Conservation (phyloP, 2,329 filamentous ascomycete species). For the Sclerotinia sclerotiorum region DNA sequence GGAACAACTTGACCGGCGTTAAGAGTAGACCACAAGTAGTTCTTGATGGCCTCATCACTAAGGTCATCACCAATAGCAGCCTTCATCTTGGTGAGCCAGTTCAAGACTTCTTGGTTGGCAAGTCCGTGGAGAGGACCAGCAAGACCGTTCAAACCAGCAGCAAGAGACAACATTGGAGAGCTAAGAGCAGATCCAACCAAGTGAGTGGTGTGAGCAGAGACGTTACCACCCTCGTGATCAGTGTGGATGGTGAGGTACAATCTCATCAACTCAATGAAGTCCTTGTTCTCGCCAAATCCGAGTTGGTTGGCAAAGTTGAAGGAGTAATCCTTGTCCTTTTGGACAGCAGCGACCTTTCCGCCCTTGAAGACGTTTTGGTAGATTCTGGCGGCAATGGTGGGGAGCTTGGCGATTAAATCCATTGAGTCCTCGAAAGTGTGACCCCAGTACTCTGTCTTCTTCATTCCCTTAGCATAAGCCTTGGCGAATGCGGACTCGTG, state of each 20-base stretch:
- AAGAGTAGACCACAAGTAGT: conserved; percentile 98
- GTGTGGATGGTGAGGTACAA: conserved; percentile 99
- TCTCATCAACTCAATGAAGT: conserved; percentile 98
- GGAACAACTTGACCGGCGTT: conserved; percentile 95
- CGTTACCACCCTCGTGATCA: conserved; percentile 99
- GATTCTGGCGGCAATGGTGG: conserved; percentile 96
- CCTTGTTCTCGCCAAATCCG: conserved; percentile 88
- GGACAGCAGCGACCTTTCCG: conserved; percentile 90
- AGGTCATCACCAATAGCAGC: conserved; percentile 88
- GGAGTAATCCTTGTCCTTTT: conserved; percentile 99
- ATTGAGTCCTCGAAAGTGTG: conserved; percentile 99
- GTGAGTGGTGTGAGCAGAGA: conserved; percentile 97
- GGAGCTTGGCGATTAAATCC: conserved; percentile 99
- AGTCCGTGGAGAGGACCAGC: conserved; percentile 98
- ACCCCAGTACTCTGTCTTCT: conserved; percentile 99
- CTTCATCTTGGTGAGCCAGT: conserved; percentile 99
- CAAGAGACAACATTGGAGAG: conserved; percentile 95
- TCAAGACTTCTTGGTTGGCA: conserved; percentile 98
- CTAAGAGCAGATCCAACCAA: conserved; percentile 94
- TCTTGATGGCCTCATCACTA: conserved; percentile 92
- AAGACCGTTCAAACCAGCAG: conserved; percentile 96
- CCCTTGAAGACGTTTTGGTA: conserved; percentile 99
- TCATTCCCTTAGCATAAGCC: conserved; percentile 97
- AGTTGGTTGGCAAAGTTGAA: conserved; percentile 99
- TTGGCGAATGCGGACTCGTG: conserved; percentile 97